Evolutionary conservation across 306 rosid genomes (phyloP).

Genomic region (Rosa multiflora): DNA sequence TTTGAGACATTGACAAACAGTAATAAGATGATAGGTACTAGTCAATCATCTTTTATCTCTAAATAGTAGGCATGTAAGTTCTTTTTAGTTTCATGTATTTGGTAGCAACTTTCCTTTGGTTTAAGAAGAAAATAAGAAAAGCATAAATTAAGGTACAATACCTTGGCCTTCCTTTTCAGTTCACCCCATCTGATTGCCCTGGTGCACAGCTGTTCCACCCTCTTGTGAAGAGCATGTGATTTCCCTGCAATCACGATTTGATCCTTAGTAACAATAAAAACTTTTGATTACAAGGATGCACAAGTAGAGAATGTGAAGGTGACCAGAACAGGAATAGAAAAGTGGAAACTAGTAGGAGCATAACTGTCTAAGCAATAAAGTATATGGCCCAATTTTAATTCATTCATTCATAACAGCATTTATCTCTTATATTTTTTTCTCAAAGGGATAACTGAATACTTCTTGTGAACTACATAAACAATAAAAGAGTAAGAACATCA

Average conservation of each 20-base stretch:
- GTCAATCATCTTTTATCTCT: background rate
- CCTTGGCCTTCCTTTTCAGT: constrained; percentile 55
- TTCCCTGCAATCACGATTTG: constrained; percentile 44
- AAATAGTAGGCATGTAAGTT: constrained; percentile 1
- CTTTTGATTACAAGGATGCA: background rate
- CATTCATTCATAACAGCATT: background rate
- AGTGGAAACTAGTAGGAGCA: background rate
- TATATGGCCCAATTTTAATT: no score
- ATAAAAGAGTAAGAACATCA: background rate
- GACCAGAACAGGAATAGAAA: background rate
- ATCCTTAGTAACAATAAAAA: background rate
- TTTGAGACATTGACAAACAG: background rate
- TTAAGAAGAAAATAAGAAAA: background rate
- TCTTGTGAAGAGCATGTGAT: constrained; percentile 69
- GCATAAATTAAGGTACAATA: constrained; percentile 4
- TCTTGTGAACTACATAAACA: background rate
- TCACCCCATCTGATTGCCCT: constrained; percentile 63
- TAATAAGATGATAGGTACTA: background rate
- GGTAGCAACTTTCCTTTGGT: background rate
- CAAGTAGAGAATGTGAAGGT: background rate
- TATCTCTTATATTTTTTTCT: background rate
- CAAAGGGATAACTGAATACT: background rate
- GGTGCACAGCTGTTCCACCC: constrained; percentile 61
- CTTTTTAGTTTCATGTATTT: background rate
- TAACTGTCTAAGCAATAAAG: background rate